phyloP scores from a whole-genome alignment of 306 rosid species.

The Lathyrus aphaca region DNA sequence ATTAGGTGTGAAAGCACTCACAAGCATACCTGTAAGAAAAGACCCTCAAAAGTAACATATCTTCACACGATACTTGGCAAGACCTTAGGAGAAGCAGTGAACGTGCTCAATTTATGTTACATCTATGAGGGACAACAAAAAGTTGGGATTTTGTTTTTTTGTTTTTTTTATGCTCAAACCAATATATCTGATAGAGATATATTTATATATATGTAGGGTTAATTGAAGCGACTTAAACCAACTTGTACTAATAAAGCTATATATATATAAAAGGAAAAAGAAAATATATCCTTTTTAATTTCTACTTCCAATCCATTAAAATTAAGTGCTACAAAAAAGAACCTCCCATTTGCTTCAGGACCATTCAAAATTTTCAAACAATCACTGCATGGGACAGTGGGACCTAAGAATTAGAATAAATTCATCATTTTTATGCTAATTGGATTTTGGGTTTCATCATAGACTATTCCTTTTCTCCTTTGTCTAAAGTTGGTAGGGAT shows the following conservation, averaged over 20 bases:
- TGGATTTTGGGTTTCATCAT: slow-evolving; percentile 44
- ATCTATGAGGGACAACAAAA: slow-evolving; percentile 17
- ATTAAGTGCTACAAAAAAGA: slow-evolving; percentile 3
- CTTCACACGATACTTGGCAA: slow-evolving; percentile 54
- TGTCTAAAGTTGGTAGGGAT: slow-evolving; percentile 60
- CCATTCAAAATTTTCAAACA: slow-evolving; percentile 42
- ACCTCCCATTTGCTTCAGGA: slow-evolving; percentile 36
- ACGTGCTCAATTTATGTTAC: slow-evolving; percentile 30
- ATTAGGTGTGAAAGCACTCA: slow-evolving; percentile 43
- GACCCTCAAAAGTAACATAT: slow-evolving; percentile 31
- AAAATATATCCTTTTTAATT: slow-evolving; percentile 26
- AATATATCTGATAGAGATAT: slow-evolving; percentile 36
- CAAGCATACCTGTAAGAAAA: slow-evolving; percentile 6
- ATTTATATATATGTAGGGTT: slow-evolving; percentile 31
- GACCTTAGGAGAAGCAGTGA: slow-evolving; percentile 33
- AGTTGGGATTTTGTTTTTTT: slow-evolving; percentile 32
- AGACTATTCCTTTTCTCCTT: slow-evolving; percentile 41
- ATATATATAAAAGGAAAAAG: slow-evolving; percentile 30
- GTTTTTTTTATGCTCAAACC: slow-evolving; percentile 32
- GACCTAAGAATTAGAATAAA: slow-evolving; percentile 39
- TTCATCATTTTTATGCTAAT: slow-evolving; percentile 29
- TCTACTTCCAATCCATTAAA: slow-evolving; percentile 30
- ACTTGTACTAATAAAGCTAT: slow-evolving; percentile 44
- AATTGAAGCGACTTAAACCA: slow-evolving; percentile 43
- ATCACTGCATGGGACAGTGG: slow-evolving; percentile 26